Conservation (phyloP, 164 flowering plant genomes). For the Dillenia turbinata region DNA sequence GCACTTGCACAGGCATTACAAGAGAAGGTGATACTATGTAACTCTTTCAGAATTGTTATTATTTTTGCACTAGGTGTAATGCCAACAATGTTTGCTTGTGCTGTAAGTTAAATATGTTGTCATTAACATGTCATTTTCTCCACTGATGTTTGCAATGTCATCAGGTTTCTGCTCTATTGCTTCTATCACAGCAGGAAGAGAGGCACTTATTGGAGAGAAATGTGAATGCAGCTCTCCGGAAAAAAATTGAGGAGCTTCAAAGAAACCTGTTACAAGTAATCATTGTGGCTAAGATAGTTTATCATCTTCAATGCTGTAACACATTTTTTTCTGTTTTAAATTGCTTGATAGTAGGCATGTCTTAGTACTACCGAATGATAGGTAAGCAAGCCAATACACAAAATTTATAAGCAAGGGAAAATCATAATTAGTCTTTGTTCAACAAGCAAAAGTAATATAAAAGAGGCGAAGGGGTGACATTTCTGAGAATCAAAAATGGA, state of each 20-base stretch:
- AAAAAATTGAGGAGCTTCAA: slow-evolving; percentile 81
- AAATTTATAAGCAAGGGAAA: no score
- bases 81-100: neutral
- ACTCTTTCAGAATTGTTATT: slow-evolving; percentile 1
- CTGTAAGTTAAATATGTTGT: neutral
- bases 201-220: slow-evolving; percentile 80
- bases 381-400: no score
- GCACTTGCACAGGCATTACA: slow-evolving; percentile 77
- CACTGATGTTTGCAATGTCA: neutral
- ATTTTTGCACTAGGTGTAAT: neutral
- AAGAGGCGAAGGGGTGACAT: no score
- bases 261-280: slow-evolving; percentile 77
- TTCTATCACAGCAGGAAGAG: slow-evolving; percentile 94
- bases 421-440: no score
- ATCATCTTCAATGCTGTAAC: no score
- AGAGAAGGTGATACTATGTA: slow-evolving; percentile 62
- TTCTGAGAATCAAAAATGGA: no score
- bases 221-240: slow-evolving; percentile 69
- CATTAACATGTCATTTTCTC: neutral
- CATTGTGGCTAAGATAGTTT: neutral
- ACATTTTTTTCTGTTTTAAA: no score
- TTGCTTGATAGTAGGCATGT: no score
- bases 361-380: no score
- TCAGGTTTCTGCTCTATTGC: slow-evolving; percentile 78
- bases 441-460: no score